Conservation (phyloP, 208 protist species). For the Balamuthia mandrillaris region DNA sequence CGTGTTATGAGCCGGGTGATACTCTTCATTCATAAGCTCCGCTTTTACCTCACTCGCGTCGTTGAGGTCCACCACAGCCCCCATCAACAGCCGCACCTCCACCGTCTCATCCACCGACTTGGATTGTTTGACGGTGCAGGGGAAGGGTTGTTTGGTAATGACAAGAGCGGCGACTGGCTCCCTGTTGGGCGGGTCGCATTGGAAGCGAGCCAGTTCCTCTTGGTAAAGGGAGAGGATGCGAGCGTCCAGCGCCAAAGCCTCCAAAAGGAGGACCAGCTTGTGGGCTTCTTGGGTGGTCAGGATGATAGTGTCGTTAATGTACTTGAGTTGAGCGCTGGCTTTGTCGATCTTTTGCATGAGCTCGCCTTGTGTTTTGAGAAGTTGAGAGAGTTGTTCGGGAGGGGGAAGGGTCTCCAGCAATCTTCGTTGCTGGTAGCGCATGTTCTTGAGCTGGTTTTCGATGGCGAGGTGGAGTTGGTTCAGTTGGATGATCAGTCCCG, state of each 20-base stretch:
- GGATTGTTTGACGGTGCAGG: slow-evolving; percentile 24
- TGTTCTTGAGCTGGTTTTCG: slow-evolving; percentile 21
- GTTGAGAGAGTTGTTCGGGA: neutral
- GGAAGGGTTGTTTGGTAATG: slow-evolving; percentile 12
- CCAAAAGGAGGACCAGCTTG: neutral
- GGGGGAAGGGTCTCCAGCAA: neutral
- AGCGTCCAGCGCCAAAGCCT: neutral
- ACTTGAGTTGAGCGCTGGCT: neutral
- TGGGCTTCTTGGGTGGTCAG: slow-evolving; percentile 6
- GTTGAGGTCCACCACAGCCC: neutral
- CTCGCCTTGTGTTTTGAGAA: neutral
- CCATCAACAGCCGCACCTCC: neutral
- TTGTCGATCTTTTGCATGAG: slow-evolving; percentile 6
- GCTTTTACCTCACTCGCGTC: slow-evolving; percentile 4
- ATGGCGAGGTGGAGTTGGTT: neutral
- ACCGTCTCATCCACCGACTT: slow-evolving; percentile 18
- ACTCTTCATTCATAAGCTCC: slow-evolving; percentile 28
- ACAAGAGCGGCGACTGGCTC: neutral
- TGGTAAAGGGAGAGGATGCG: neutral
- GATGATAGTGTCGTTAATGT: slow-evolving; percentile 18
- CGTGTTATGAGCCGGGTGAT: slow-evolving; percentile 7
- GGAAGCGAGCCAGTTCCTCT: neutral
- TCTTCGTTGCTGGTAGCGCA: slow-evolving; percentile 1
- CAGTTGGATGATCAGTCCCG: neutral
- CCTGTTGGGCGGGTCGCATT: neutral